Conservation (phyloP, 2,329 filamentous ascomycete species). For the Colletotrichum sp. region DNA sequence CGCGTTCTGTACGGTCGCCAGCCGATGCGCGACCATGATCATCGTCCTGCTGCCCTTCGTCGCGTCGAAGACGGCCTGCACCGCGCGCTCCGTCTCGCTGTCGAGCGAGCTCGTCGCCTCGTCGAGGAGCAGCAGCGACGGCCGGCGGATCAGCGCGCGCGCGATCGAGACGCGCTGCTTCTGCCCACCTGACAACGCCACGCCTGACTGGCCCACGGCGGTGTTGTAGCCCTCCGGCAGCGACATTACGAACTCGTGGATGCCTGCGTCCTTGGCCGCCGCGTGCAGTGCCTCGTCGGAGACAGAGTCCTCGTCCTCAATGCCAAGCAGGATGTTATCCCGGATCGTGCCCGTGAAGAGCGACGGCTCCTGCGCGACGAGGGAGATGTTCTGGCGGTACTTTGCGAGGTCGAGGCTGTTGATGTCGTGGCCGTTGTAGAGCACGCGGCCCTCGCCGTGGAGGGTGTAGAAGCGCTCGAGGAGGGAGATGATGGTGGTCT, state of each 20-base stretch:
- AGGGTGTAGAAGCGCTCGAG: constrained; percentile 31
- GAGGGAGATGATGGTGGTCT: constrained; percentile 33
- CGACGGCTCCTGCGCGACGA: constrained; percentile 47
- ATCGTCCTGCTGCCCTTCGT: constrained; percentile 14
- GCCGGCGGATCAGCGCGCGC: constrained; percentile 11
- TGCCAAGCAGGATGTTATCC: constrained; percentile 29
- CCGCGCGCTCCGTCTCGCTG: constrained; percentile 17
- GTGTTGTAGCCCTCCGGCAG: constrained; percentile 68
- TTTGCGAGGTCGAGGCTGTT: constrained; percentile 26
- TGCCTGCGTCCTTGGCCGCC: constrained; percentile 53
- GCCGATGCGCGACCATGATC: constrained; percentile 46
- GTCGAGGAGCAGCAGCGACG: constrained; percentile 5
- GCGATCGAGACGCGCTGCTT: constrained; percentile 59
- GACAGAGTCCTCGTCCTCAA: constrained; percentile 15
- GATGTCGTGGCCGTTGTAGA: constrained; percentile 32
- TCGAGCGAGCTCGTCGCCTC: constrained; percentile 17
- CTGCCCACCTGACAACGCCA: constrained; percentile 56
- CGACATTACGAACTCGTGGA: constrained; percentile 73
- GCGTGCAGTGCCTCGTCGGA: constrained; percentile 1
- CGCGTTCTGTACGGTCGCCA: constrained; percentile 46
- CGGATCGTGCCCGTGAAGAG: constrained; percentile 45
- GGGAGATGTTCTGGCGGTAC: constrained; percentile 40
- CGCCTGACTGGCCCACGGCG: constrained; percentile 4
- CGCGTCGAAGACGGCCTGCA: constrained; percentile 19
- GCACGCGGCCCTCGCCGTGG: background rate